Percentiles rank a stretch among this genome's conserved stretches.
These are phyloP conservation scores for Capniomyces stellatus DNA, from an alignment of 371 early-diverging fungal genomes.

Conservation along the genomic window DNA sequence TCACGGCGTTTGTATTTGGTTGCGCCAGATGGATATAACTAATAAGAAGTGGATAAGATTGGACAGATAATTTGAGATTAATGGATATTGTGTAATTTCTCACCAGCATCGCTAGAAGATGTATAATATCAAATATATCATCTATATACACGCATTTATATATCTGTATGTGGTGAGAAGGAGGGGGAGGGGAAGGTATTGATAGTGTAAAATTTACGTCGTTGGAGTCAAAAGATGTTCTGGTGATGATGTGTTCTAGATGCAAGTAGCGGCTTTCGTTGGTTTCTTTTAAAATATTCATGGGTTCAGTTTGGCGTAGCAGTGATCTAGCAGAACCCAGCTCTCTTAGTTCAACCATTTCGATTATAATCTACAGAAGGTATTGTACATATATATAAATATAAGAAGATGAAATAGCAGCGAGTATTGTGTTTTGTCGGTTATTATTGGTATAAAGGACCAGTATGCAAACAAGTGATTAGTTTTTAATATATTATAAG, in stretches of 20 bases:
- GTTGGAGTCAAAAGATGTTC: constrained; percentile 37
- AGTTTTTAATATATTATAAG: background rate
- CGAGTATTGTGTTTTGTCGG: too few species aligned
- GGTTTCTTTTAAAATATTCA: constrained; percentile 47
- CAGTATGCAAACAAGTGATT: background rate
- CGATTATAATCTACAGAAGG: constrained; percentile 47
- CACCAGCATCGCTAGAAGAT: too few species aligned
- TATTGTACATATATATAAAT: constrained; percentile 3
- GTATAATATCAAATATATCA: too few species aligned
- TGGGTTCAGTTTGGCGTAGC: constrained; percentile 69
- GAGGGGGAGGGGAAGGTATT: background rate
- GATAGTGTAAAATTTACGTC: constrained; percentile 34
- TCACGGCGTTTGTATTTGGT: constrained; percentile 8
- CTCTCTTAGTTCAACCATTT: constrained; percentile 67
- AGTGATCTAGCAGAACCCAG: constrained; percentile 65
- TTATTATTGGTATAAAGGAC: background rate
- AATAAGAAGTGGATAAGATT: too few species aligned
- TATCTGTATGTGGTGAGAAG: background rate
- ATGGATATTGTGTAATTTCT: too few species aligned
- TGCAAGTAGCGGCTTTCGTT: constrained; percentile 63
- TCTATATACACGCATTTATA: too few species aligned
- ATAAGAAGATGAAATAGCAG: background rate
- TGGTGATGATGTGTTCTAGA: constrained; percentile 55
- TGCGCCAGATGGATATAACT: constrained; percentile 4
- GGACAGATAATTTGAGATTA: too few species aligned